Base-by-base conservation (phyloP, 305 asterid species). In the Fraxinus platypoda region DNA sequence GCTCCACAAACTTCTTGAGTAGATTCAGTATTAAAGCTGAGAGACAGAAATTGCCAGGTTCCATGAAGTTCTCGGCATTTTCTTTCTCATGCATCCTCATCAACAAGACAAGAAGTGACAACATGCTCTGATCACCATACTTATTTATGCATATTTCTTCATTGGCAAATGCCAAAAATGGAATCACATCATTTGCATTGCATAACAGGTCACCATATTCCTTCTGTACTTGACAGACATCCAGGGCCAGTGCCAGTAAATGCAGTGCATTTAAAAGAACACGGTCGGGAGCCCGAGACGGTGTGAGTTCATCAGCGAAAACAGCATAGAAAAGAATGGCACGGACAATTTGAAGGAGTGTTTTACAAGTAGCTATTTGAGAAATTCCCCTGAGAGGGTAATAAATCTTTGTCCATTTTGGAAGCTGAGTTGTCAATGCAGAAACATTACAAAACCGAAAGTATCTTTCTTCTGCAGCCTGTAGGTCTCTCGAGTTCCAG, bases 381-480 rank as follows among this genome's bases (percentile, higher is more conserved):
- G 99, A 95, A 85, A 96, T 84, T 46, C 95, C 95, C 54, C 86
- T 89, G 77, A 96, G 97, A 88, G 98, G 98, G 62, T 87, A 89
- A 88, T 91, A 96, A 84, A 96, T 91, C 80, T 89, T 91, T 49
- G 91, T 87, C 99, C 99, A 96, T 84, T 83, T 89, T 26, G 99
- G 99, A 81, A 96, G 94, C 88, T 96, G 99, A 83, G 88, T 85
- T 38, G 96, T 87, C 86, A 91, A 80, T 17, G 98, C 97, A 54
- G 99, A 93, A 82, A 84, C 90, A 86, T 94, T 89, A 89, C 97
- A 94, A 85, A 96, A 93, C 78, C 89, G 92, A 87, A 88, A 78
- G 88, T 91, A 96, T 93, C 98, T 92, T 87, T 96, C 98, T 89
- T 94, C 98, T 75, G 98, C 98, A 52, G 89, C 91, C 88, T 96